Evolutionary conservation across 176 grass and related monocot species (phyloP), one percentile per base, ranked within the genome.

Genomic region (Oryza meridionalis): DNA sequence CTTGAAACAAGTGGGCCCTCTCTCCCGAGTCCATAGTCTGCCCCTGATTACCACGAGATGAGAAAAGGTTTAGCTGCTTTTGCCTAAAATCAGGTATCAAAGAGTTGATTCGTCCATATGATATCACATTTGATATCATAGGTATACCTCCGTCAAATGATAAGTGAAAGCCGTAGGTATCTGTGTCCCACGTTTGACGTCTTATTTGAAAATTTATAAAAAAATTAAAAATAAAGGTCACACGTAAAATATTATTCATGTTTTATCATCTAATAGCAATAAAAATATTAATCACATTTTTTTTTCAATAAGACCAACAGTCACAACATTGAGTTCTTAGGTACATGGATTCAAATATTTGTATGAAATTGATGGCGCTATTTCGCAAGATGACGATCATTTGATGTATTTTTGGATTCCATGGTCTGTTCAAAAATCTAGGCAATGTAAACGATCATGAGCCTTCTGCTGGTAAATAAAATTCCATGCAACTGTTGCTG

Each of bases 301-400:
- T 31, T 31, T 31, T 31, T 31, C 29, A 31, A 31, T 31, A 31
- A 31, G 29, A 31, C 29, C 29, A 31, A 31, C 29, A 2, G 29
- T 31, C 29, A 31, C n/a, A 22, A 65, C 72, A 77, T 71, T 86
- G 21, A 44, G 76, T 81, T 85, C 43, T 32, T 81, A 77, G 31
- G 53, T 63, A 67, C 59, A 31, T 77, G 3, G 75, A 55, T 50
- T 63, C 43, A 77, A 82, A 77, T 70, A 82, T 82, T 82, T 82
- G 14, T 43, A 44, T 3, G 2, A 51, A 69, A 78, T 78, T 86
- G 68, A 42, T 77, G 78, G 10, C 21, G 26, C 67, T 86, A 43
- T 67, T 82, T 81, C 35, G 65, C 22, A 25, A 58, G 25, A 68
- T 22, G 73, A 22, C 2, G 21, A 21, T 46, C 40, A 42, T 62